Evolutionary conservation across 371 early-diverging fungal species (phyloP).

Genomic region (Rhizopus sp.): DNA sequence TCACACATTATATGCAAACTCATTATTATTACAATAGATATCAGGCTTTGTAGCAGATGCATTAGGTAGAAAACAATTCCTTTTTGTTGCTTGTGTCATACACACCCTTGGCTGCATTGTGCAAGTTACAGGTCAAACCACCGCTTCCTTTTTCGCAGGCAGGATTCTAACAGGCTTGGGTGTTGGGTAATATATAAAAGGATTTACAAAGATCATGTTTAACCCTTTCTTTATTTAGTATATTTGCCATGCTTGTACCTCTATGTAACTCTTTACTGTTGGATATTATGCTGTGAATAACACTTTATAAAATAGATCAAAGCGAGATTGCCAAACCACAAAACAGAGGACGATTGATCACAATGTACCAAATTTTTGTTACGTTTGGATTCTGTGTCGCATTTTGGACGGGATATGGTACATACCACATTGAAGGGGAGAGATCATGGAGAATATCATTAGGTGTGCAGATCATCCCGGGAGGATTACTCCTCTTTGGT

Average conservation of each 20-base stretch:
- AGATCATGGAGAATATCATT: constrained; percentile 68
- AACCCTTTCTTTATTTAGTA: constrained; percentile 11
- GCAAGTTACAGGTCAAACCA: constrained; percentile 55
- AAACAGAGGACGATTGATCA: constrained; percentile 86
- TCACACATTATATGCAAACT: constrained; percentile 30
- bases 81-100: constrained; percentile 57
- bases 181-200: constrained; percentile 48
- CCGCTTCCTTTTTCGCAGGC: constrained; percentile 65
- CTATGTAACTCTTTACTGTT: constrained; percentile 30
- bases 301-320: constrained; percentile 56
- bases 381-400: constrained; percentile 60
- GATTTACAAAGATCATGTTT: not conserved
- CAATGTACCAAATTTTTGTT: constrained; percentile 90
- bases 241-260: constrained; percentile 43
- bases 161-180: constrained; percentile 71
- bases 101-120: constrained; percentile 74
- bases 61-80: constrained; percentile 39
- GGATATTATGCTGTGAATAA: not conserved
- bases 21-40: constrained; percentile 27
- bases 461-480: constrained; percentile 78
- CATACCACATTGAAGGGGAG: constrained; percentile 19
- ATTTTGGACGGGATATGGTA: constrained; percentile 46
- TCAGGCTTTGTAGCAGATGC: constrained; percentile 42
- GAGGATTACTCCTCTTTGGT: constrained; percentile 61
- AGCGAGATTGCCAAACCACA: constrained; percentile 84